A percentile compares a stretch with the other conserved stretches of the same genome.
phyloP scores from a whole-genome alignment of 169 alveolate species.

The Theileria parva region DNA sequence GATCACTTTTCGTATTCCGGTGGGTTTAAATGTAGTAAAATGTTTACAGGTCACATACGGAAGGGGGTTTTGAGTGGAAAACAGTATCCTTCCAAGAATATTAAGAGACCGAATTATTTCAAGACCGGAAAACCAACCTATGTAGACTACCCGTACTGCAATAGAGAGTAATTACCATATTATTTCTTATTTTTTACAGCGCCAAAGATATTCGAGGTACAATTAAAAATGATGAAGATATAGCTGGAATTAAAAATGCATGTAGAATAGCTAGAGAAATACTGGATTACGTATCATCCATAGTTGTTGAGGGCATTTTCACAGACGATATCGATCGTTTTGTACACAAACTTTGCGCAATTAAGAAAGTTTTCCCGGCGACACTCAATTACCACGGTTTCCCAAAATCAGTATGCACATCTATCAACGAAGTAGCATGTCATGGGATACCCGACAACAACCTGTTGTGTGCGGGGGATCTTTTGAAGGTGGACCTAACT shows the following conservation, averaged over 20 bases:
- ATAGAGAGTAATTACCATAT: not conserved
- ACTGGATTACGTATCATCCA: slow-evolving; percentile 65
- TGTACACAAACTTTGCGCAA: slow-evolving; percentile 63
- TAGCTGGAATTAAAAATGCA: slow-evolving; percentile 67
- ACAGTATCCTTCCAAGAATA: slow-evolving; percentile 62
- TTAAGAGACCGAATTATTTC: slow-evolving; percentile 69
- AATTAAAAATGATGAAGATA: slow-evolving; percentile 58
- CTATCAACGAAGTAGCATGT: slow-evolving; percentile 72
- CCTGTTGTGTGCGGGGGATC: slow-evolving; percentile 69
- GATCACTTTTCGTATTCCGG: slow-evolving; percentile 43
- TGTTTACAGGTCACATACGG: slow-evolving; percentile 52
- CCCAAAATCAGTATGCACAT: slow-evolving; percentile 73
- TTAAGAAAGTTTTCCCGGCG: slow-evolving; percentile 71
- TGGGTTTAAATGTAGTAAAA: not conserved
- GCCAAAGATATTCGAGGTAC: slow-evolving; percentile 57
- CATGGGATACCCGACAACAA: slow-evolving; percentile 78
- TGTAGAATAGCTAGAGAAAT: slow-evolving; percentile 71
- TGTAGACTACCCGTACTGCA: slow-evolving; percentile 57
- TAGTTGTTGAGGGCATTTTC: slow-evolving; percentile 68
- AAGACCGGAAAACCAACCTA: slow-evolving; percentile 66
- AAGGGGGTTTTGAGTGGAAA: slow-evolving; percentile 70
- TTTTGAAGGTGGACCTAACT: slow-evolving; percentile 71
- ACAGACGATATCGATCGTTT: slow-evolving; percentile 71
- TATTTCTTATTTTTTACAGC: slow-evolving; percentile 1
- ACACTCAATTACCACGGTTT: slow-evolving; percentile 72